phyloP scores from a whole-genome alignment of 2,329 filamentous ascomycete species.

The Alternaria novae-zelandiae region DNA sequence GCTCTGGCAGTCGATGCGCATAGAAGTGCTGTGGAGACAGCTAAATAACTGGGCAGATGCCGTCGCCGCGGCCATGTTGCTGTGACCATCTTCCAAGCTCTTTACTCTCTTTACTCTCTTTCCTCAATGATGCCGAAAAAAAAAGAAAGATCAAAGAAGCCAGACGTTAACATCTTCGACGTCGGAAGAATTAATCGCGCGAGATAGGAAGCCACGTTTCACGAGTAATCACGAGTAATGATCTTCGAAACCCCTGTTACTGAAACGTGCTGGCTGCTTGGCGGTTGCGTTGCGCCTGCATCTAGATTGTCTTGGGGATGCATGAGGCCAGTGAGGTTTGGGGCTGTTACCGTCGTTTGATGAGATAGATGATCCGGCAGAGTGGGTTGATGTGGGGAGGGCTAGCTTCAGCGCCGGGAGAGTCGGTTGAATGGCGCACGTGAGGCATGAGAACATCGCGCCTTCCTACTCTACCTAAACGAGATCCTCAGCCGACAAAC shows the following conservation, averaged over 20 bases:
- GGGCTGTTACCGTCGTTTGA: slow-evolving; percentile 1
- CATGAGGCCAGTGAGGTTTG: not conserved
- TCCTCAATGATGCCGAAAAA: not conserved
- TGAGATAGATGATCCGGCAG: slow-evolving; percentile 13
- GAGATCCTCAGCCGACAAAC: not conserved
- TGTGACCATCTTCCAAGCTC: slow-evolving; percentile 3
- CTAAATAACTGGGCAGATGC: not conserved
- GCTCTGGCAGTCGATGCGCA: slow-evolving; percentile 12
- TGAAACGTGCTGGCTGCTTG: slow-evolving; percentile 21
- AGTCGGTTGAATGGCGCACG: slow-evolving; percentile 12
- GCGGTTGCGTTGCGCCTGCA: slow-evolving; percentile 1
- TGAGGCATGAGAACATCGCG: not conserved
- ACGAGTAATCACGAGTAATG: slow-evolving; percentile 16
- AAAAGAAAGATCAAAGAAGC: not conserved
- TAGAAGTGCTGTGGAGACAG: slow-evolving; percentile 1
- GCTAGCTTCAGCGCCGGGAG: slow-evolving; percentile 4
- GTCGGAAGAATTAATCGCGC: not conserved
- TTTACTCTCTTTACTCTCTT: not conserved
- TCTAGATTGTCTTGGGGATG: slow-evolving; percentile 8
- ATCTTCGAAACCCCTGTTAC: slow-evolving; percentile 15
- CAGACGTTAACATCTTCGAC: not conserved
- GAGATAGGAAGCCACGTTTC: slow-evolving; percentile 26
- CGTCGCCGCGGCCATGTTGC: not conserved
- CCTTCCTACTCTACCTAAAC: not conserved
- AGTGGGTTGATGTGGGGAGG: slow-evolving; percentile 13